These are phyloP conservation scores for Medicago arabica DNA, from an alignment of 306 rosid genomes.

Conservation along the genomic window DNA sequence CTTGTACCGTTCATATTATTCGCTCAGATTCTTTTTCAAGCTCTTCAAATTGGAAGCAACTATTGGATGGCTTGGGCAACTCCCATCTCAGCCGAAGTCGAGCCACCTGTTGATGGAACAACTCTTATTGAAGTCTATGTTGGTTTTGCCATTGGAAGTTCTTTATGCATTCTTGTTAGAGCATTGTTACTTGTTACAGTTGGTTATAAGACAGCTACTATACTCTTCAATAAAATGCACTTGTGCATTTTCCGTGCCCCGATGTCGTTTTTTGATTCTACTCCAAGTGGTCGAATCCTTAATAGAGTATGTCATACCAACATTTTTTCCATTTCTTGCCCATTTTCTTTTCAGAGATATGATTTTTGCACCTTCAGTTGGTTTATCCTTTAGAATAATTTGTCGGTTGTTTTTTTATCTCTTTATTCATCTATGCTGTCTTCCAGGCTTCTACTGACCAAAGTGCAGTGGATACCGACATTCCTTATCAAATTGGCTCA, in stretches of 20 bases:
- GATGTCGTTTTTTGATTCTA: conserved; percentile 89
- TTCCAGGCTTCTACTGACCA: conserved; percentile 85
- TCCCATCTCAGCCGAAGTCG: conserved; percentile 67
- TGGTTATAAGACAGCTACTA: conserved; percentile 74
- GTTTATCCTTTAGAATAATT: background rate
- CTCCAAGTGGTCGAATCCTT: conserved; percentile 86
- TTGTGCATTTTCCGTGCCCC: conserved; percentile 77
- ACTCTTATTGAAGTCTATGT: conserved; percentile 65
- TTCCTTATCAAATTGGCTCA: conserved; percentile 52
- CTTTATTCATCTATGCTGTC: conserved; percentile 7
- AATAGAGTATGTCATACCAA: conserved; percentile 61
- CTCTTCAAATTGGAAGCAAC: conserved; percentile 87
- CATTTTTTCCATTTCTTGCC: background rate
- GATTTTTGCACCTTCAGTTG: conserved; percentile 8
- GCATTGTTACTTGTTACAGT: conserved; percentile 55
- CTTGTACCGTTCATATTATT: conserved; percentile 81
- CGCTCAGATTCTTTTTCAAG: conserved; percentile 67
- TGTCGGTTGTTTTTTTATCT: background rate
- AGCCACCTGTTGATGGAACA: conserved; percentile 53
- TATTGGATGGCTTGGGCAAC: conserved; percentile 98
- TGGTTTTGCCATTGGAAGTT: conserved; percentile 72
- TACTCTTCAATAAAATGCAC: conserved; percentile 85
- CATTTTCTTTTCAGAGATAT: no score
- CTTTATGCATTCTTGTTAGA: conserved; percentile 64
- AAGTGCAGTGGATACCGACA: conserved; percentile 63